Evolutionary conservation across 768 basidiomycete species (phyloP), one percentile per base, ranked within the genome.

Genomic region (Cystofilobasidium bisporidii): DNA sequence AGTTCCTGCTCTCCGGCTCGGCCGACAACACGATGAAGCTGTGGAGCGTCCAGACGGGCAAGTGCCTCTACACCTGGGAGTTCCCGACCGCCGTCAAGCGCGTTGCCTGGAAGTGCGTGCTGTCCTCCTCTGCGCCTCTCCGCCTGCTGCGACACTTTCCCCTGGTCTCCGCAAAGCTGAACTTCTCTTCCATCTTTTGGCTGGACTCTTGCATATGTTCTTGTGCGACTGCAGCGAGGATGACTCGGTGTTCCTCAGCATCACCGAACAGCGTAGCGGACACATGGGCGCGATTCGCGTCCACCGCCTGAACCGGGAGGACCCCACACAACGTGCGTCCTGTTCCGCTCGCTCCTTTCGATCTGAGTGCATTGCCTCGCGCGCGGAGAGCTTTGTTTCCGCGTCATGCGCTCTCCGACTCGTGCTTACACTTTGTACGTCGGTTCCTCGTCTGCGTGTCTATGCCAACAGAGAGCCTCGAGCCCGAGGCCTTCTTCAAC

Each of bases 241-340:
- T 32, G 68, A 69, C 63, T 59, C 68, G 15, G 32, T 57, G 22
- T 69, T 98, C 40, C 86, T 97, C 30, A 91, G 89, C 75, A 89
- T 97, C 73, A 98, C 96, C 1, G 96, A 98, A 78, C 92, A 96
- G 79, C 87, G 96, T 64, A 92, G 92, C 88, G 96, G 94, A 0
- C 79, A 84, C 77, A 88, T 89, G 73, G 89, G 90, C 72, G 87
- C 91, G 28, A 88, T 99, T 73, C 84, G 92, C 30, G 87, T 97
- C 60, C 98, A 93, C 76, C 78, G 85, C 70, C 84, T 99, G 74
- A 89, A 90, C 79, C 80, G 86, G 48, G 87, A 89, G 32, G 91
- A 94, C 74, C 87, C 86, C 28, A 83, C 84, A 55, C 79, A 86
- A 69, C 93, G 91, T 94, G 73, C 71, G 90, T 82, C 9, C 71